Evolutionary conservation across 805 yeast genomes (phyloP), one percentile per base, ranked within the genome.

Genomic region (Candida chilensis): DNA sequence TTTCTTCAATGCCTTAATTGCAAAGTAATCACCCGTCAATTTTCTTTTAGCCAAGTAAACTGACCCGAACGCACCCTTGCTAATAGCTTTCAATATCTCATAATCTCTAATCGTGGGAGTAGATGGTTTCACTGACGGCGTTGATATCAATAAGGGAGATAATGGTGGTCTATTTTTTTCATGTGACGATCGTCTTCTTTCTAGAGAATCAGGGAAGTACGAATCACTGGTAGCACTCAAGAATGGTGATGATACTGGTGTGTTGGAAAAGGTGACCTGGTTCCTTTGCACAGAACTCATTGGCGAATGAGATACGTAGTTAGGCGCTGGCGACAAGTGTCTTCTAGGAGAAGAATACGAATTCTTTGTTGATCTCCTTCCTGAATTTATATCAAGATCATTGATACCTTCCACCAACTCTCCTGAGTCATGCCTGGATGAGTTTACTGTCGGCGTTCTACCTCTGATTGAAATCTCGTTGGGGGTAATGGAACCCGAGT

Each of bases 61-160:
- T 21, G 94, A 81, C 1, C 98, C 98, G 64, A 88, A 92, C 0
- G 99, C 98, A 25, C 99, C 98, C 47, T 86, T 84, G 45, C 95
- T 85, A 30, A 92, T 86, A 0, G 98, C 96, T 49, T 87, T 86
- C 33, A 92, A 61, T 18, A 92, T 73, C 43, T 86, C 95, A 52
- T 87, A 92, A 50, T 94, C 97, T 35, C 69, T 72, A 18, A 90
- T 86, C 2, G 85, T 77, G 0, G 94, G 92, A 3, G 65, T 57
- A 0, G 60, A 42, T 0, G 82, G 67, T 36, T 74, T 72, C 20
- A 58, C 54, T 0, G 67, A 36, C 4, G 77, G 67, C 8, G 76
- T 70, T 1, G 90, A 78, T 2, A 84, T 72, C 27, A 87, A 52
- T 14, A 87, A 55, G 0, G 96, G 96, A 0, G 95, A 85, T 19